Percentiles rank a stretch among this genome's conserved stretches.
Conservation (phyloP, 768 basidiomycete species). For the Boletus tylopilopsis region DNA sequence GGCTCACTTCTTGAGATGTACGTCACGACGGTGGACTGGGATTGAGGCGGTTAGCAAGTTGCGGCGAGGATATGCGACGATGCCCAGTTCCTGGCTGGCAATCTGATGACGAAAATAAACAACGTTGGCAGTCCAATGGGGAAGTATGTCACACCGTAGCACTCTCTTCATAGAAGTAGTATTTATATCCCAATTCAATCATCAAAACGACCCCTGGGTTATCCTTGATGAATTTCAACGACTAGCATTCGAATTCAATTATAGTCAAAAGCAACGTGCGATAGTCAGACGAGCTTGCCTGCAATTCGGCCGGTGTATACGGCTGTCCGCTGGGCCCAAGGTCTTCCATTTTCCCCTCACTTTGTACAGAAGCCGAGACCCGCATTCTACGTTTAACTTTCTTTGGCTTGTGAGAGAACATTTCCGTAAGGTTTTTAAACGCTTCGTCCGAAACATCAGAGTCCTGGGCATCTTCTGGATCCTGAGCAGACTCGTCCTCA, state of each 20-base stretch:
- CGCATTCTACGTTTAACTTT: constrained; percentile 37
- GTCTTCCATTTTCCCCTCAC: constrained; percentile 36
- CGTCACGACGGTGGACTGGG: constrained; percentile 60
- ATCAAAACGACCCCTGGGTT: constrained; percentile 67
- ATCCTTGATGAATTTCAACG: constrained; percentile 54
- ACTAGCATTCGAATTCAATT: constrained; percentile 14
- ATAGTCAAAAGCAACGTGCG: neutral
- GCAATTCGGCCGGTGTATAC: constrained; percentile 77
- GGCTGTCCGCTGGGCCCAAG: constrained; percentile 66
- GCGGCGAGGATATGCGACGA: constrained; percentile 65
- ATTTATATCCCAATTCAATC: constrained; percentile 84
- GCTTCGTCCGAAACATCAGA: constrained; percentile 43
- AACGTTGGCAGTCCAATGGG: neutral
- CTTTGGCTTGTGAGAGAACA: constrained; percentile 40
- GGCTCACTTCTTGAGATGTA: constrained; percentile 72
- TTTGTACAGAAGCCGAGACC: constrained; percentile 20
- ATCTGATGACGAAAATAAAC: constrained; percentile 40
- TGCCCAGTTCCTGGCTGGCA: constrained; percentile 74
- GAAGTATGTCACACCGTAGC: constrained; percentile 51
- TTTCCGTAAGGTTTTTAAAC: constrained; percentile 44
- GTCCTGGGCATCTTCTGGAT: constrained; percentile 25
- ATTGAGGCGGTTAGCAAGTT: constrained; percentile 77
- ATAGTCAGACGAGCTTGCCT: constrained; percentile 36
- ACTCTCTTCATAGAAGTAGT: constrained; percentile 79
- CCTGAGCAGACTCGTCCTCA: constrained; percentile 19